phyloP scores from a whole-genome alignment of 2,329 filamentous ascomycete genomes.

The Colletotrichum incanum region DNA sequence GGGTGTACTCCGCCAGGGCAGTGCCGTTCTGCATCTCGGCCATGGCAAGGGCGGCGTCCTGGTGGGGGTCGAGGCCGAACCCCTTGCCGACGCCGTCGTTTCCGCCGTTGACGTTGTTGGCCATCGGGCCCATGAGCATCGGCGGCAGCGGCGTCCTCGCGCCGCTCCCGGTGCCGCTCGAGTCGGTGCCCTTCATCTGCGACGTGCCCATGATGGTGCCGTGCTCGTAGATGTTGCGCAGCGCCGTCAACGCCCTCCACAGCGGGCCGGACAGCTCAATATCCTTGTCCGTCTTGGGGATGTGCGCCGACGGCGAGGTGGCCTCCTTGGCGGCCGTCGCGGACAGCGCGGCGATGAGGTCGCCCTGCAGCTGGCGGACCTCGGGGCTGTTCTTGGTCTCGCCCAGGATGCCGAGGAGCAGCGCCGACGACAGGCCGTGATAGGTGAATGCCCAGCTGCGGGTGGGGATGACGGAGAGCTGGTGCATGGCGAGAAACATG shows the following conservation, averaged over 20 bases:
- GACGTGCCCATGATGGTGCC: slow-evolving; percentile 68
- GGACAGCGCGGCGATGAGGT: slow-evolving; percentile 75
- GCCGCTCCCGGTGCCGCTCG: slow-evolving; percentile 62
- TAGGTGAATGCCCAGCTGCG: slow-evolving; percentile 80
- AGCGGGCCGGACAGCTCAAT: slow-evolving; percentile 75
- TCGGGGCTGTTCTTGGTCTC: slow-evolving; percentile 76
- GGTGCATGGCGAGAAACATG: slow-evolving; percentile 80
- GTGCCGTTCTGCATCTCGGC: slow-evolving; percentile 75
- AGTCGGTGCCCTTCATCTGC: slow-evolving; percentile 65
- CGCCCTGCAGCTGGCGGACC: slow-evolving; percentile 74
- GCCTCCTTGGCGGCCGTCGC: slow-evolving; percentile 76
- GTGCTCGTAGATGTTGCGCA: slow-evolving; percentile 78
- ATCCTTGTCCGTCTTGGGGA: slow-evolving; percentile 70
- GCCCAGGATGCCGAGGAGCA: slow-evolving; percentile 74
- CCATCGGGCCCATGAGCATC: slow-evolving; percentile 47
- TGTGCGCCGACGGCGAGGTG: slow-evolving; percentile 67
- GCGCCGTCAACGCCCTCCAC: slow-evolving; percentile 72
- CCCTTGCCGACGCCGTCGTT: slow-evolving; percentile 18
- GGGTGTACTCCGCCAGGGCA: slow-evolving; percentile 50
- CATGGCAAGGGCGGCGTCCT: slow-evolving; percentile 76
- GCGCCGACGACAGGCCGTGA: slow-evolving; percentile 76
- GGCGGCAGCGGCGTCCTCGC: slow-evolving; percentile 58
- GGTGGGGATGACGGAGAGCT: slow-evolving; percentile 76
- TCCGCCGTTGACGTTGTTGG: slow-evolving; percentile 34
- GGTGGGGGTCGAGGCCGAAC: slow-evolving; percentile 65